A percentile compares a stretch with the other conserved stretches of the same genome.
phyloP scores from a whole-genome alignment of 2,329 filamentous ascomycete genomes.

The Emericellopsis atlantica region DNA sequence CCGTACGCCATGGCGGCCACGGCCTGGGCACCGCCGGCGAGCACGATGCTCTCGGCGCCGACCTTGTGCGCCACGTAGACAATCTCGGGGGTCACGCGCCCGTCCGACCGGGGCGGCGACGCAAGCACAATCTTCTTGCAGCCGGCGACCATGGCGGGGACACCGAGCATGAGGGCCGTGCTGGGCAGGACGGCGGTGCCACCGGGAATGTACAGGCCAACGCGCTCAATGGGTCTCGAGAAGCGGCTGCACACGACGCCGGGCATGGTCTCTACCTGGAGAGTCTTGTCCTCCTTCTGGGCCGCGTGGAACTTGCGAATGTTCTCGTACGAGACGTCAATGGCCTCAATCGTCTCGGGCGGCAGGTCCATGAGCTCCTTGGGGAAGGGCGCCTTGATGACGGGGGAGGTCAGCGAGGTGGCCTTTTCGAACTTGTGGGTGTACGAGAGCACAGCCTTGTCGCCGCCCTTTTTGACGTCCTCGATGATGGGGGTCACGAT shows the following conservation, averaged over 20 bases:
- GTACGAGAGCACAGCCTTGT: conserved; percentile 80
- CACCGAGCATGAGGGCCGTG: conserved; percentile 94
- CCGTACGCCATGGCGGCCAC: conserved; percentile 96
- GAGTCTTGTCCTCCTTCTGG: conserved; percentile 70
- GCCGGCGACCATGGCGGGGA: conserved; percentile 93
- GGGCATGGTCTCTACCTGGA: conserved; percentile 93
- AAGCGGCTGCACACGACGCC: conserved; percentile 93
- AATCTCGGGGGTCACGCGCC: conserved; percentile 88
- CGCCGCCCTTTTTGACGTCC: conserved; percentile 70
- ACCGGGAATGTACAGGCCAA: conserved; percentile 93
- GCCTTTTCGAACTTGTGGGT: conserved; percentile 98
- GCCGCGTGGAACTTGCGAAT: conserved; percentile 90
- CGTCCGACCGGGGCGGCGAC: conserved; percentile 79
- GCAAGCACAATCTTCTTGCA: conserved; percentile 92
- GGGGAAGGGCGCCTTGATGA: conserved; percentile 82
- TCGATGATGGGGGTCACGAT: conserved; percentile 89
- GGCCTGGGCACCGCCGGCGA: conserved; percentile 90
- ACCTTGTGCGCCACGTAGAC: conserved; percentile 97
- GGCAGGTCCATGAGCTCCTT: conserved; percentile 73
- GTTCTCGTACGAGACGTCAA: conserved; percentile 88
- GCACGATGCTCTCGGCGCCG: conserved; percentile 87
- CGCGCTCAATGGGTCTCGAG: conserved; percentile 79
- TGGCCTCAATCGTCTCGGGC: conserved; percentile 77
- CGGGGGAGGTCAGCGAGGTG: conserved; percentile 76
- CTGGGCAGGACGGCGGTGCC: conserved; percentile 95